phyloP scores from a whole-genome alignment of 495 filamentous ascomycete genomes.

The Ascobolus immersus region DNA sequence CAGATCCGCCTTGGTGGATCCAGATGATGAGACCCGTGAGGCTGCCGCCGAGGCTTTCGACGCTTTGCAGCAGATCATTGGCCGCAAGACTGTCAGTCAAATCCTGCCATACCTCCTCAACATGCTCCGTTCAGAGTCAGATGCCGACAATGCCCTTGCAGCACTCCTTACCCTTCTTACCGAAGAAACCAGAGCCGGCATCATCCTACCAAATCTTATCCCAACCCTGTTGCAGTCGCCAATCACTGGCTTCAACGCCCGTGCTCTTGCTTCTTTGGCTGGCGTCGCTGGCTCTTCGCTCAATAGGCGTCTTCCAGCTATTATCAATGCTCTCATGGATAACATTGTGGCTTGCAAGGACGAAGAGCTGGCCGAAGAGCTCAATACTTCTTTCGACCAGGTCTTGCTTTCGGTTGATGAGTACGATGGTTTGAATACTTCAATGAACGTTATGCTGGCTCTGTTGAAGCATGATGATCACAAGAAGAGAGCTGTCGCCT shows the following conservation, averaged over 20 bases:
- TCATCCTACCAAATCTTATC: conserved; percentile 86
- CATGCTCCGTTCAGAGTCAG: conserved; percentile 55
- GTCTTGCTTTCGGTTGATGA: conserved; percentile 85
- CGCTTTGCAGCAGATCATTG: conserved; percentile 70
- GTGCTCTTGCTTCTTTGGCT: conserved; percentile 70
- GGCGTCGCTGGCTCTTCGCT: conserved; percentile 72
- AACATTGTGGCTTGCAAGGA: conserved; percentile 59
- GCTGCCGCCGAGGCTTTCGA: conserved; percentile 95
- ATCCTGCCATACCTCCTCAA: conserved; percentile 78
- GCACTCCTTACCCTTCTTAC: conserved; percentile 81
- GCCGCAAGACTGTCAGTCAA: conserved; percentile 81
- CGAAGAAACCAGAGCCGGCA: conserved; percentile 77
- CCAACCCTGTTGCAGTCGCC: conserved; percentile 71
- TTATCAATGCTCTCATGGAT: conserved; percentile 82
- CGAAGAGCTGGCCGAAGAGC: conserved; percentile 42
- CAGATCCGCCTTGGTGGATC: conserved; percentile 74
- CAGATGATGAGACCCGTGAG: conserved; percentile 70
- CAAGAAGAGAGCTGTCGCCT: conserved; percentile 48
- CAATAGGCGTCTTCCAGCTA: conserved; percentile 64
- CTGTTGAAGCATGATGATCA: conserved; percentile 85
- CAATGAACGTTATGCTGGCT: conserved; percentile 73
- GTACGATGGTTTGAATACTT: conserved; percentile 77
- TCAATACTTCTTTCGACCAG: conserved; percentile 57
- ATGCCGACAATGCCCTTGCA: conserved; percentile 75
- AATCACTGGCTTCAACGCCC: conserved; percentile 86